Evolutionary conservation across 139 green algal species (phyloP).

Genomic region (Picocystis salinarum): DNA sequence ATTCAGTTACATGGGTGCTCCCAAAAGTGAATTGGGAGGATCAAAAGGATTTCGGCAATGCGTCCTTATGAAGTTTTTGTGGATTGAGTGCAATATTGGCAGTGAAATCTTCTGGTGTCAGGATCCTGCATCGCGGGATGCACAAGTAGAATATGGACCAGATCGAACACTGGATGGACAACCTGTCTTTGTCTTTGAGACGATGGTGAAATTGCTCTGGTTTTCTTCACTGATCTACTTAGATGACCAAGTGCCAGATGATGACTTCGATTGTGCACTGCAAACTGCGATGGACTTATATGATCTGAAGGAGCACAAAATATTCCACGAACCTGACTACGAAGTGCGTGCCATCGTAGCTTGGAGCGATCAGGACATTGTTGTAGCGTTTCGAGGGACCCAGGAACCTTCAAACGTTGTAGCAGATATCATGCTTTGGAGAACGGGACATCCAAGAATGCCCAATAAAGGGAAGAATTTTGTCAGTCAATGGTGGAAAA

Average conservation of each 20-base stretch:
- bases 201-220: conserved; percentile 33
- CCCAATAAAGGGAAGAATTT: no score
- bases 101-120: no score
- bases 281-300: conserved; percentile 3
- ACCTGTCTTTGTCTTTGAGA: conserved; percentile 49
- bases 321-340: conserved; percentile 10
- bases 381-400: conserved; percentile 23
- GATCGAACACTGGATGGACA: conserved; percentile 6
- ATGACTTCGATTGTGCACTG: conserved; percentile 16
- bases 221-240: conserved; percentile 23
- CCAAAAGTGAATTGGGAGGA: no score
- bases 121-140: no score
- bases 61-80: no score
- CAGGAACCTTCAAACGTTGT: conserved; percentile 17
- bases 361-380: conserved; percentile 12
- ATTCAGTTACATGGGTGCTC: no score
- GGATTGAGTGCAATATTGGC: no score
- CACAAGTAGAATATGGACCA: no score
- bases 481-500: background rate
- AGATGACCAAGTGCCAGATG: conserved; percentile 11
- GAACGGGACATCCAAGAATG: no score
- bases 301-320: background rate
- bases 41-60: no score
- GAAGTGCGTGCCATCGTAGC: no score
- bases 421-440: conserved; percentile 23